Evolutionary conservation across 2,329 filamentous ascomycete genomes (phyloP), one percentile per base, ranked within the genome.

Genomic region (Aphanoascus verrucosus): DNA sequence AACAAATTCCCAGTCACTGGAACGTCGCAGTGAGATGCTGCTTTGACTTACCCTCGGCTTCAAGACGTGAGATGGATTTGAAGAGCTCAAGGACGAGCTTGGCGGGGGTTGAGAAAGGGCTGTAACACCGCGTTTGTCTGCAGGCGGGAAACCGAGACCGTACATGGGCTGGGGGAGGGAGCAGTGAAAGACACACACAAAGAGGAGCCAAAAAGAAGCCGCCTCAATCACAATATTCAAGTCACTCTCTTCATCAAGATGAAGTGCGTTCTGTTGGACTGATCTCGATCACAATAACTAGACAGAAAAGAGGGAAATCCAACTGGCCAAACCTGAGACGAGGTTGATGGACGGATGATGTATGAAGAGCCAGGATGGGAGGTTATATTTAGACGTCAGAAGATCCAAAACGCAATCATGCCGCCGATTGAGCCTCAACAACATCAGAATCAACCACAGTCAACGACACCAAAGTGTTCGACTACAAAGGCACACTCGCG

Each of bases 71-170:
- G n/a, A 20, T 51, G 28, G 49, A 28, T 51, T 51, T 40, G 42
- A 44, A 51, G 11, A 17, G n/a, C 40, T 15, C 28, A 51, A 28
- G 12, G 41, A 44, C 38, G 40, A 51, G 49, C 49, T 51, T 51
- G 49, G 49, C 49, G 49, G 49, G 40, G 48, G 28, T 9, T 32
- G 12, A 37, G 28, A 19, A 47, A 42, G 34, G 35, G 23, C 48
- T 35, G 49, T 37, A 32, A 51, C n/a, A 23, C n/a, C 38, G 23
- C 5, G 6, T 23, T 41, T 15, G 19, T 37, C 35, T 51, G 40
- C 31, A 35, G 49, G 31, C 49, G 40, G 28, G 37, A 44, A 51
- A 37, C 38, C 44, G 49, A 51, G 49, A 51, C 23, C 49, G 49
- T 19, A 51, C n/a, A n/a, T n/a, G n/a, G 17, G 49, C 28, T 35